phyloP scores from a whole-genome alignment of 2,329 filamentous ascomycete species.

The Penicillium sp. region DNA sequence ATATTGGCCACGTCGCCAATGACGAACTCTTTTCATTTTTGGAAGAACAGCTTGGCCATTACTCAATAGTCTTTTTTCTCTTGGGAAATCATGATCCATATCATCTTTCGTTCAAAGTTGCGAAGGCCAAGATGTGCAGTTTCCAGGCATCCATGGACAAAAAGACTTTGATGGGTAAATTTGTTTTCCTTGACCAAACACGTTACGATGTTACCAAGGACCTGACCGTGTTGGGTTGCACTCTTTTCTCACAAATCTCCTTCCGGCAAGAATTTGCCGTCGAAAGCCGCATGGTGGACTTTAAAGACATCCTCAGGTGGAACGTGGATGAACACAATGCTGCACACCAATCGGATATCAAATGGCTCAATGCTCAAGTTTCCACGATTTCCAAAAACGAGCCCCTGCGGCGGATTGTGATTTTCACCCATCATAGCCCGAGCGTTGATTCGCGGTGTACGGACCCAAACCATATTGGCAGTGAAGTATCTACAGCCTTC shows the following conservation, averaged over 20 bases:
- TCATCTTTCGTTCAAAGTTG: conserved; percentile 12
- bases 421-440: conserved; percentile 35
- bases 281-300: conserved; percentile 47
- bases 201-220: conserved; percentile 33
- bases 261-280: conserved; percentile 35
- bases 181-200: conserved; percentile 39
- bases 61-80: conserved; percentile 49
- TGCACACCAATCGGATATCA: conserved; percentile 26
- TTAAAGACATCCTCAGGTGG: conserved; percentile 40
- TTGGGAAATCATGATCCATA: conserved; percentile 57
- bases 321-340: conserved; percentile 23
- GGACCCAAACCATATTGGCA: conserved; percentile 20
- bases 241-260: conserved; percentile 50
- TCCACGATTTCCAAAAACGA: conserved; percentile 19
- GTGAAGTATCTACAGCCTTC: conserved; percentile 31
- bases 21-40: conserved; percentile 45
- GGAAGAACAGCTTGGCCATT: conserved; percentile 44
- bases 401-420: conserved; percentile 25
- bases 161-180: conserved; percentile 17
- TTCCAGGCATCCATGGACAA: conserved; percentile 15
- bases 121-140: conserved; percentile 11
- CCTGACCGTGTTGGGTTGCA: conserved; percentile 43
- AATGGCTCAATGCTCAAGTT: conserved; percentile 33
- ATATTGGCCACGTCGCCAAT: conserved; percentile 47
- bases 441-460: conserved; percentile 8